Evolutionary conservation across 2,329 filamentous ascomycete genomes (phyloP), one percentile per base, ranked within the genome.

Genomic region (Talaromyces atroroseus): DNA sequence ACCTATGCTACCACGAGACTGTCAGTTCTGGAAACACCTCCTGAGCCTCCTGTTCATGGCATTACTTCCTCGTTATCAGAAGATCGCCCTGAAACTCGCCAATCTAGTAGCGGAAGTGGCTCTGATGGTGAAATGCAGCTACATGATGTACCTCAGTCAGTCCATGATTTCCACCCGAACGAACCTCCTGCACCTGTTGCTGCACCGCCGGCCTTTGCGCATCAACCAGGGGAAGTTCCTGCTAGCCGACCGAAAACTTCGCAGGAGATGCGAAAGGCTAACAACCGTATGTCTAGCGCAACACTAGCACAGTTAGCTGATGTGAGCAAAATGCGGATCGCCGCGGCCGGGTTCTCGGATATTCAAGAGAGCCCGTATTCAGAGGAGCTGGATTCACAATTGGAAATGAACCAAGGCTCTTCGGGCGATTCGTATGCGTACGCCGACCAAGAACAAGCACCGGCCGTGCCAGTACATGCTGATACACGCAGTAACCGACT

Each of bases 301-400:
- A 97, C 92, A 0, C 78, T 96, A 47, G 81, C 86, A 46, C 90
- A 96, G 68, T 79, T 97, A 68, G 84, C 84, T 32, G 87, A 86
- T 62, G 88, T 87, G 47, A 83, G 82, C 54, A 82, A 81, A 21
- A 71, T 83, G 49, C 68, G 75, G 48, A 67, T 67, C 63, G 53
- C 68, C 59, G 40, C 48, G 38, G 48, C 53, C 20, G 42, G 40
- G 5, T 32, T 44, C 23, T 48, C 44, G 14, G 38, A 54, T 14
- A 54, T 54, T 26, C 52, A 54, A 32, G 44, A 54, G 18, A 44
- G 26, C 11, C 53, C 59, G 8, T 49, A 60, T 23, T 42, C 57
- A 20, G 44, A 53, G 12, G 57, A 60, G 38, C 45, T 26, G 26
- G 51, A 54, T 50, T 40, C 47, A 16, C 36, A 23, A 34, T 24